A percentile compares a stretch with the other conserved stretches of the same genome.
Evolutionary conservation across 2,329 filamentous ascomycete genomes (phyloP).

Genomic region (Xylariaceae sp.): DNA sequence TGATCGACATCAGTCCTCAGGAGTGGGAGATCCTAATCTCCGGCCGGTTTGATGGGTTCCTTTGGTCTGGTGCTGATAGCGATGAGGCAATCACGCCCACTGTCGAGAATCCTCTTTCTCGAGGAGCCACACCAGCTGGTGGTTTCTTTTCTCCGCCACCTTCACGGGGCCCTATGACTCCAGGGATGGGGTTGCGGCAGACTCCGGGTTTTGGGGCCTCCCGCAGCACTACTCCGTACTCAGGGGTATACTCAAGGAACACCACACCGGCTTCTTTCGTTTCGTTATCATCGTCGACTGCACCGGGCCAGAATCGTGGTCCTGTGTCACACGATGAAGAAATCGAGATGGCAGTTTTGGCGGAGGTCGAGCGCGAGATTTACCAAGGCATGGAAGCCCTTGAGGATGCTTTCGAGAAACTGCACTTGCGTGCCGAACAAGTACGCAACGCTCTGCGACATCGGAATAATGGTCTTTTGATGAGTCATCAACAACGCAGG

Average conservation of each 20-base stretch:
- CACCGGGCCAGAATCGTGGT: constrained; percentile 40
- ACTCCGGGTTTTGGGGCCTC: constrained; percentile 37
- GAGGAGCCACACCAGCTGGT: constrained; percentile 51
- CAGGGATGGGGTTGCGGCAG: constrained; percentile 35
- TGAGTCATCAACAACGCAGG: constrained; percentile 56
- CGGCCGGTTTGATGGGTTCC: constrained; percentile 90
- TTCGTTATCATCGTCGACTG: constrained; percentile 32
- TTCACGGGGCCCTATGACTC: constrained; percentile 38
- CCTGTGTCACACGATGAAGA: constrained; percentile 89
- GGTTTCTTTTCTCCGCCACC: constrained; percentile 38
- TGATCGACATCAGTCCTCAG: constrained; percentile 82
- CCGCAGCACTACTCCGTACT: constrained; percentile 45
- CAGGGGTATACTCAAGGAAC: constrained; percentile 48
- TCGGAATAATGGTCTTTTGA: constrained; percentile 71
- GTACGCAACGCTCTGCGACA: constrained; percentile 77
- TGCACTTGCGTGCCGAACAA: constrained; percentile 80
- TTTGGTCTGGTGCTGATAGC: constrained; percentile 85
- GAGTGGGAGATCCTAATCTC: constrained; percentile 97
- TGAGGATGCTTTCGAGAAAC: constrained; percentile 86
- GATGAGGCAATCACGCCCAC: constrained; percentile 39
- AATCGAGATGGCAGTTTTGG: constrained; percentile 82
- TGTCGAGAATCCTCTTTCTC: constrained; percentile 39
- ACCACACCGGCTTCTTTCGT: constrained; percentile 49
- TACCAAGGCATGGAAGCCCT: constrained; percentile 91
- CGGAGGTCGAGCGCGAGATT: constrained; percentile 89